These are phyloP conservation scores for Penicillium angulare DNA, from an alignment of 495 filamentous ascomycete species.

Conservation along the genomic window DNA sequence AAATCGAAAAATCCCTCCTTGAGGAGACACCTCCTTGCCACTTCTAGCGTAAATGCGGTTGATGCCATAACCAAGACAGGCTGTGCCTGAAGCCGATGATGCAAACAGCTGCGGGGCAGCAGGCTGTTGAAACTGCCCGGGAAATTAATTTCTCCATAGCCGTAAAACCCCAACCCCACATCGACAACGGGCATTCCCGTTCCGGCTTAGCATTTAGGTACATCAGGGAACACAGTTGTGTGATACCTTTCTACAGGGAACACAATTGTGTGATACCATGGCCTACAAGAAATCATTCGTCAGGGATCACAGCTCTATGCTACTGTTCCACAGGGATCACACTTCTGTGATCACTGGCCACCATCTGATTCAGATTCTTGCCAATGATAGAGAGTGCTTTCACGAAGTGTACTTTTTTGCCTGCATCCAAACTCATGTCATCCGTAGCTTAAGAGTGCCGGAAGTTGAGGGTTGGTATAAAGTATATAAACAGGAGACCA, in stretches of 20 bases:
- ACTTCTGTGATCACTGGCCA: too few relatives aligned
- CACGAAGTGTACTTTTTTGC: too few relatives aligned
- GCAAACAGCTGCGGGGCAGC: constrained; percentile 8
- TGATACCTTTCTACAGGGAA: constrained; percentile 3
- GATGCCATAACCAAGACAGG: constrained; percentile 15
- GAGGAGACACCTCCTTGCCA: constrained; percentile 19
- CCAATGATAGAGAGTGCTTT: too few relatives aligned
- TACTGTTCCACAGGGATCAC: too few relatives aligned
- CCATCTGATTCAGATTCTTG: not conserved
- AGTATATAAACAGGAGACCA: too few relatives aligned
- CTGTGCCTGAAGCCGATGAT: constrained; percentile 11
- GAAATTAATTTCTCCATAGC: constrained; percentile 5
- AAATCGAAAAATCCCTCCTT: constrained; percentile 17
- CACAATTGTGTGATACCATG: constrained; percentile 7
- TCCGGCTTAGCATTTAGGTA: constrained; percentile 3
- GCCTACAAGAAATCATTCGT: too few relatives aligned
- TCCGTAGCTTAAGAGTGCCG: too few relatives aligned
- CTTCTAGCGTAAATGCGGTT: constrained; percentile 14
- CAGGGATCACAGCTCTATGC: not conserved
- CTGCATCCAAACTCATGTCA: too few relatives aligned
- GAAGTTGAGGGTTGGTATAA: too few relatives aligned
- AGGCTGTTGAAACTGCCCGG: constrained; percentile 1
- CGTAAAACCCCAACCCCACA: constrained; percentile 4
- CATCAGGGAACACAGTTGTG: constrained; percentile 1
- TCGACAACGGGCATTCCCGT: constrained; percentile 1